These are phyloP conservation scores for Ceratocystis alfenasii DNA, from an alignment of 2,329 filamentous ascomycete species.

Conservation along the genomic window DNA sequence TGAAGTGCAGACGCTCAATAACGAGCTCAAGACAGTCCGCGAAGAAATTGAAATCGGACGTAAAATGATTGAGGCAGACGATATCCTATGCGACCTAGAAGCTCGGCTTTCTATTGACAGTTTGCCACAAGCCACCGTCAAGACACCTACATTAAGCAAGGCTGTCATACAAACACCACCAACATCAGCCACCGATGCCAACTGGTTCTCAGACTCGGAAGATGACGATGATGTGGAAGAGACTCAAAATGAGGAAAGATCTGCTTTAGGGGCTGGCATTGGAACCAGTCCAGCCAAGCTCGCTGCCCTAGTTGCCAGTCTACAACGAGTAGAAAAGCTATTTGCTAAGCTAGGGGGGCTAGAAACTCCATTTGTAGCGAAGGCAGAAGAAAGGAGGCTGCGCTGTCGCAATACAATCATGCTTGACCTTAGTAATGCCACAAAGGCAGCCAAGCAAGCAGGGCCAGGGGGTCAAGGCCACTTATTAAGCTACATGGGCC, in stretches of 20 bases:
- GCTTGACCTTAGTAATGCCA: constrained; percentile 42
- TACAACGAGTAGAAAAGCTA: constrained; percentile 36
- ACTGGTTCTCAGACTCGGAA: constrained; percentile 25
- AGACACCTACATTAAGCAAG: constrained; percentile 28
- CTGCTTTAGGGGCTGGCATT: constrained; percentile 21
- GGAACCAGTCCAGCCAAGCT: constrained; percentile 28
- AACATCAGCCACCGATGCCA: constrained; percentile 23
- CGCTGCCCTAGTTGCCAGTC: constrained; percentile 32
- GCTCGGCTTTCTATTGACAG: constrained; percentile 46
- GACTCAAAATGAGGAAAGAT: constrained; percentile 24
- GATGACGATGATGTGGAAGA: constrained; percentile 27
- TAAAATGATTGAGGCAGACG: constrained; percentile 55
- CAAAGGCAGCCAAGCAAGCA: constrained; percentile 35
- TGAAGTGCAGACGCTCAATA: constrained; percentile 50
- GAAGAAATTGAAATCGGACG: constrained; percentile 49
- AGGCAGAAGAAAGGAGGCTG: constrained; percentile 40
- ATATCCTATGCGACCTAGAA: constrained; percentile 51
- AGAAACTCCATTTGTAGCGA: constrained; percentile 40
- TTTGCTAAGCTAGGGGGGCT: constrained; percentile 39
- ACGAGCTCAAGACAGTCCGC: constrained; percentile 55
- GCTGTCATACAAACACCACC: constrained; percentile 21
- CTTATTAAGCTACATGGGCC: constrained; percentile 40
- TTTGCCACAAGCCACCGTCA: constrained; percentile 24
- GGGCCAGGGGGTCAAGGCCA: constrained; percentile 35
- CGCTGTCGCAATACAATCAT: constrained; percentile 46